Evolutionary conservation across 2,329 filamentous ascomycete species (phyloP), one percentile per base, ranked within the genome.

Genomic region (Verticillium klebahnii): DNA sequence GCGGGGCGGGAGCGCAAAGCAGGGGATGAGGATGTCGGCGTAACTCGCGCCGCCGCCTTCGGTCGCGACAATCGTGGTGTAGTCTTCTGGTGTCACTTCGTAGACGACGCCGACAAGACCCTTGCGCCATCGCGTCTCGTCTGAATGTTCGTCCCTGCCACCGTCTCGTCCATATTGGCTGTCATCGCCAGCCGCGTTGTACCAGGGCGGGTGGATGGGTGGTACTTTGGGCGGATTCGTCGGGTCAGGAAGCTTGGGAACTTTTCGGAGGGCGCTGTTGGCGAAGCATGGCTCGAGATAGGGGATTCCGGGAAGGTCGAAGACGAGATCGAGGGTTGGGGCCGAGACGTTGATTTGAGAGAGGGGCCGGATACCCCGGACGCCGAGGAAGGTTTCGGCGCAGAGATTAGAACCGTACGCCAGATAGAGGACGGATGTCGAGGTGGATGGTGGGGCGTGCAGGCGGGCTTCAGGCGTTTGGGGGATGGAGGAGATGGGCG

Each of bases 251-350:
- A 75, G 71, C 63, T 77, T 78, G 17, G 78, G 80, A 50, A 82
- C 66, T 71, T 86, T 81, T 57, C 89, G 85, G 59, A 82, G 81
- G 17, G 83, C 84, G 2, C 89, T 89, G 70, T 96, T 97, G 62
- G 92, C 93, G 73, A 98, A 97, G 74, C 94, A 97, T 0, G 95
- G 94, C 75, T 98, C 95, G 14, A 77, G 71, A 77, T 98, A 98
- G 0, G 95, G 91, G 1, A 97, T 71, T 1, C 93, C 94, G 0
- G 93, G 86, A 0, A 98, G 84, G 71, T 95, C 90, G 73, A 99
- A 97, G 7, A 88, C 91, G 59, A 99, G 80, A 58, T 85, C 82
- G 57, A 98, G 80, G 5, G 85, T 83, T 0, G 95, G 95, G 2
- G 92, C 92, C 5, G 89, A 85, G 8, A 97, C 94, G 70, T 93